phyloP scores from a whole-genome alignment of 345 rosid species.

The Hypericum perforatum region DNA sequence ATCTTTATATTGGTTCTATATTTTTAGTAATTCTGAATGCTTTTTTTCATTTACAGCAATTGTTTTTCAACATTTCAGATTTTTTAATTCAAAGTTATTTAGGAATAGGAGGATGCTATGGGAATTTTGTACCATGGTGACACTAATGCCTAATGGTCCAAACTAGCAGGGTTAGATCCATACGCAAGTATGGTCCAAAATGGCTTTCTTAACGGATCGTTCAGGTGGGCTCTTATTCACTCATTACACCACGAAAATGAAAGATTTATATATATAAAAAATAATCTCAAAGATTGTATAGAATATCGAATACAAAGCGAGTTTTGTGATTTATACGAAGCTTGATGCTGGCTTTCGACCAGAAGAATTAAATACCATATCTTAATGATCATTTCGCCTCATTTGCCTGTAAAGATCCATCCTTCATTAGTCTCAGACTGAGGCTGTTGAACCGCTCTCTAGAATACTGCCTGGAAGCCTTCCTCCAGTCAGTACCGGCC shows the following conservation, averaged over 20 bases:
- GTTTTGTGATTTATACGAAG: not conserved
- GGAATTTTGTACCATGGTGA: too few species aligned
- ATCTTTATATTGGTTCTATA: too few species aligned
- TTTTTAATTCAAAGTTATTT: too few species aligned
- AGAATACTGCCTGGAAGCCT: conserved; percentile 27
- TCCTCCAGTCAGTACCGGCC: conserved; percentile 31
- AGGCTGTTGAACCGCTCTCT: conserved; percentile 21
- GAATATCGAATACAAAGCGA: not conserved
- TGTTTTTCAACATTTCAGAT: too few species aligned
- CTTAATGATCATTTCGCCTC: conserved; percentile 22
- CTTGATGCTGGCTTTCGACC: too few species aligned
- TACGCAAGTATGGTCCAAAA: too few species aligned
- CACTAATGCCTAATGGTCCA: too few species aligned
- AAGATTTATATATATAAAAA: not conserved
- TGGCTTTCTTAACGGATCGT: too few species aligned
- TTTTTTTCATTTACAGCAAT: too few species aligned
- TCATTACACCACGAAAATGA: not conserved
- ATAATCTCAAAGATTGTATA: conserved; percentile 8
- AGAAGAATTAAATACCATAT: conserved; percentile 3
- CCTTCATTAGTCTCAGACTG: conserved; percentile 22
- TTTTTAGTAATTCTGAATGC: too few species aligned
- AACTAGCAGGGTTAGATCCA: too few species aligned
- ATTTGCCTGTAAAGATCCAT: conserved; percentile 21
- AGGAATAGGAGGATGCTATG: too few species aligned
- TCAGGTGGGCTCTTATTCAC: conserved; percentile 8